Percentiles rank a stretch among this genome's conserved stretches.
phyloP scores from a whole-genome alignment of 257 asterid species.

The Buddleja alternifolia region DNA sequence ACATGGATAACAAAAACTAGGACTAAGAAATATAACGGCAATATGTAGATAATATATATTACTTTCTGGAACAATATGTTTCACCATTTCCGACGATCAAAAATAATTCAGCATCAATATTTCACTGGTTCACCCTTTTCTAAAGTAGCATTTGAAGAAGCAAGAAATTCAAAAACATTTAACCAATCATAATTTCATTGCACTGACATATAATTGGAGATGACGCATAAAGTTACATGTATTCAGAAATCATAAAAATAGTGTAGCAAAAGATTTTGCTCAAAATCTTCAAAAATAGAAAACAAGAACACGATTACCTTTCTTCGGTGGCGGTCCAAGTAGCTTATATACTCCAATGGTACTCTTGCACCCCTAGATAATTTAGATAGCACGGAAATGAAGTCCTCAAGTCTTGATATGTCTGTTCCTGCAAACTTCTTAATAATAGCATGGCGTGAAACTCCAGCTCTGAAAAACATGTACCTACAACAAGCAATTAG shows the following conservation, averaged over 20 bases:
- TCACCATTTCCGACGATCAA: no score
- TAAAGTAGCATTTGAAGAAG: not conserved
- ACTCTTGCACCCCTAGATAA: conserved; percentile 93
- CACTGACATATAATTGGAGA: not conserved
- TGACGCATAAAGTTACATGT: not conserved
- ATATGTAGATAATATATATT: not conserved
- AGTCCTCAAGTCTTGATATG: conserved; percentile 80
- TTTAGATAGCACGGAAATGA: conserved; percentile 75
- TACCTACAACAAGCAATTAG: conserved; percentile 55
- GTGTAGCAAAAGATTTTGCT: no score
- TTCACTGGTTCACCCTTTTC: no score
- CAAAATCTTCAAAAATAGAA: no score
- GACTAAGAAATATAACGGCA: not conserved
- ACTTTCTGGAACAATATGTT: no score
- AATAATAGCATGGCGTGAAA: conserved; percentile 92
- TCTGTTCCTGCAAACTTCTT: conserved; percentile 97
- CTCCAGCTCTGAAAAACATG: conserved; percentile 96
- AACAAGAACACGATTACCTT: conserved; percentile 57
- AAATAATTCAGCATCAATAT: no score
- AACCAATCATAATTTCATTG: not conserved
- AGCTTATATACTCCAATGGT: conserved; percentile 86
- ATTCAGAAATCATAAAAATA: no score
- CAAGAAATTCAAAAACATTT: no score
- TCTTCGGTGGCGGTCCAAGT: conserved; percentile 89
- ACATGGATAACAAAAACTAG: not conserved